Base-by-base conservation (phyloP, 2,329 filamentous ascomycete species). In the Corynespora cassiicola region DNA sequence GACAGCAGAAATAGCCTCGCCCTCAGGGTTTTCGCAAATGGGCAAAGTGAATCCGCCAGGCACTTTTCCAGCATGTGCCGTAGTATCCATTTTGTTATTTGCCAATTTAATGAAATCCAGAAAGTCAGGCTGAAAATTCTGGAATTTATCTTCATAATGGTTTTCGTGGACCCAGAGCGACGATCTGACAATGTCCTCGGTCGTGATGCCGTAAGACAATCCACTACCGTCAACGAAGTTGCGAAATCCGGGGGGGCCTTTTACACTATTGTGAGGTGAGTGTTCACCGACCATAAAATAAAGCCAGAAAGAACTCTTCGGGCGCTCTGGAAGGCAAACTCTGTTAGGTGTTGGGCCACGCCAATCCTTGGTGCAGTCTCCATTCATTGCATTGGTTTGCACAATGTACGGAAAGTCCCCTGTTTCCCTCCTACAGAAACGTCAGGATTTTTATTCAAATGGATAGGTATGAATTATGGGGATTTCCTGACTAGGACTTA, bases 201-300 rank as follows among this genome's bases (percentile, higher is more conserved):
- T 57, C 8, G 66, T 67, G 17, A 50, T 44, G 1, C 69, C 65
- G 2, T 41, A n/a, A n/a, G n/a, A n/a, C n/a, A n/a, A n/a, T n/a
- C n/a, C n/a, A n/a, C n/a, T n/a, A 21, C 22, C n/a, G 10, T 38
- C 17, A 11, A 25, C 21, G 16, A 28, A 25, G 15, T 36, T 35
- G 5, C 37, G 27, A 11, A 23, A 44, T 9, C 41, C 36, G 2
- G 36, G 34, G 5, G 41, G 41, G 7, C 31, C 27, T n/a, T 26
- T 25, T 7, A 31, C 38, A 28, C 39, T 27, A 28, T 29, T 14
- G 31, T 19, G 14, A 28, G 15, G 7, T 20, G 19, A 14, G 28
- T 18, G 11, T 16, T 17, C 19, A 35, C 17, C 9, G 15, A 18
- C 12, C 8, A 33, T 17, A 7, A 21, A 14, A n/a, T 24, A 38